Conservation (phyloP, 2,329 filamentous ascomycete species). For the Fusarium domesticum region DNA sequence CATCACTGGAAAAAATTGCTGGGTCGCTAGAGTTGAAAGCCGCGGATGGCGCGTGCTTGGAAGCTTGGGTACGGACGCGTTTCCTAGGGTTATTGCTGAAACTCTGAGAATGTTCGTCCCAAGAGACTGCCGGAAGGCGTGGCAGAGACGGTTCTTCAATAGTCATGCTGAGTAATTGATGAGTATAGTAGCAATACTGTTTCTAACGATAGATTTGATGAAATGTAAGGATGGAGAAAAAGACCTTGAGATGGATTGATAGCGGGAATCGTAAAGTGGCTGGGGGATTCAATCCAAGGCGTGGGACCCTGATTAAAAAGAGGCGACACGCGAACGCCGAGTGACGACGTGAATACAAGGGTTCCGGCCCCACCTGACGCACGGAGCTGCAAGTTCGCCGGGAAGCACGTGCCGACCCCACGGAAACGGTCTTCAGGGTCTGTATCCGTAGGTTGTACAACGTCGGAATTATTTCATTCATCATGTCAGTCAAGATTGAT, state of each 20-base stretch:
- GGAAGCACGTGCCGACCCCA: constrained; percentile 24
- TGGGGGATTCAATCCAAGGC: not conserved
- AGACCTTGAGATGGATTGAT: not conserved
- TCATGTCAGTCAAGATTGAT: constrained; percentile 8
- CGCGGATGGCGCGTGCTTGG: constrained; percentile 29
- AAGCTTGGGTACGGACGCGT: constrained; percentile 34
- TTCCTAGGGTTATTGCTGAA: constrained; percentile 41
- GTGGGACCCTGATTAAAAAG: constrained; percentile 9
- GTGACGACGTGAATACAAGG: constrained; percentile 25
- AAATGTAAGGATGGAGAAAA: not conserved
- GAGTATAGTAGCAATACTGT: not conserved
- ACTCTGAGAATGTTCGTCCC: constrained; percentile 39
- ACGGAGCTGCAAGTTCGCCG: constrained; percentile 19
- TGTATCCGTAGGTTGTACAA: not conserved
- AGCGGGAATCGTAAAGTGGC: constrained; percentile 2
- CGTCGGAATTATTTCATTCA: not conserved
- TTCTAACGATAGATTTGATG: too few relatives aligned
- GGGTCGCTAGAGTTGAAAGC: constrained; percentile 66
- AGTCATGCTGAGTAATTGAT: constrained; percentile 27
- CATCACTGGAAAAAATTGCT: constrained; percentile 68
- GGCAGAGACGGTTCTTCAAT: constrained; percentile 44
- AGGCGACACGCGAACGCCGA: constrained; percentile 15
- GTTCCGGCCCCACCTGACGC: constrained; percentile 22
- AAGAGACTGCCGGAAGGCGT: constrained; percentile 37
- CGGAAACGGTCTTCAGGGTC: constrained; percentile 19